A percentile compares a stretch with the other conserved stretches of the same genome.
phyloP scores from a whole-genome alignment of 495 filamentous ascomycete species.

The Acidiella bohemica region DNA sequence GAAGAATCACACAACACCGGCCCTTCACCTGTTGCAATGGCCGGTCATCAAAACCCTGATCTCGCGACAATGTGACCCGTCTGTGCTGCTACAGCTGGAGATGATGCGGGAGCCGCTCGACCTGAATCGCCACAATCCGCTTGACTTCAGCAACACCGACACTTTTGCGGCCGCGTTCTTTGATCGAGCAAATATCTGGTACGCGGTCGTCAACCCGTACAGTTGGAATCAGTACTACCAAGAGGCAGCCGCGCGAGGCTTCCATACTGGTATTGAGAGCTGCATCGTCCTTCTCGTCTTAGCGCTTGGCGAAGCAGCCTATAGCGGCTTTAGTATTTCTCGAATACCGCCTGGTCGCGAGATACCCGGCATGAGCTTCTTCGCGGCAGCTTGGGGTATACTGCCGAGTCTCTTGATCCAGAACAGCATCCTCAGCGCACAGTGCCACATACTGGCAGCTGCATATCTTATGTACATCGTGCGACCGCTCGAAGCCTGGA shows the following conservation, averaged over 20 bases:
- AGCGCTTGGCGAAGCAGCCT: slow-evolving; percentile 59
- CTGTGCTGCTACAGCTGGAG: slow-evolving; percentile 68
- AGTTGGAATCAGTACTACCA: slow-evolving; percentile 66
- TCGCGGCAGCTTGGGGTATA: slow-evolving; percentile 64
- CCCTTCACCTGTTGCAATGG: slow-evolving; percentile 66
- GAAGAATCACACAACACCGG: slow-evolving; percentile 66
- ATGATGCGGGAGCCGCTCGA: slow-evolving; percentile 62
- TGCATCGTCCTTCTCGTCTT: slow-evolving; percentile 71
- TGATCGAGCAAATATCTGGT: slow-evolving; percentile 68
- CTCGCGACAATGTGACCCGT: slow-evolving; percentile 60
- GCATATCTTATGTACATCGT: slow-evolving; percentile 76
- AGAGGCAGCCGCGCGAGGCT: slow-evolving; percentile 54
- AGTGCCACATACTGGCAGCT: slow-evolving; percentile 65
- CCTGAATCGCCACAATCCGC: slow-evolving; percentile 32
- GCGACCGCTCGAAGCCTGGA: slow-evolving; percentile 70
- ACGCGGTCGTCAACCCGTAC: slow-evolving; percentile 72
- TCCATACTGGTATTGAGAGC: slow-evolving; percentile 64
- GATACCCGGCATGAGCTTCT: slow-evolving; percentile 65
- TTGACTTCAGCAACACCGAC: slow-evolving; percentile 61
- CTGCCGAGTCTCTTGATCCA: slow-evolving; percentile 66
- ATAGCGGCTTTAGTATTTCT: slow-evolving; percentile 54
- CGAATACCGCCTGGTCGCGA: slow-evolving; percentile 54
- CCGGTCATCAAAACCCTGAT: slow-evolving; percentile 66
- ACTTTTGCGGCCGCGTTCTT: slow-evolving; percentile 67
- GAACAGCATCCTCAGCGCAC: slow-evolving; percentile 59